Evolutionary conservation across 116 monocot genomes (phyloP).

Genomic region (Zostera marina): DNA sequence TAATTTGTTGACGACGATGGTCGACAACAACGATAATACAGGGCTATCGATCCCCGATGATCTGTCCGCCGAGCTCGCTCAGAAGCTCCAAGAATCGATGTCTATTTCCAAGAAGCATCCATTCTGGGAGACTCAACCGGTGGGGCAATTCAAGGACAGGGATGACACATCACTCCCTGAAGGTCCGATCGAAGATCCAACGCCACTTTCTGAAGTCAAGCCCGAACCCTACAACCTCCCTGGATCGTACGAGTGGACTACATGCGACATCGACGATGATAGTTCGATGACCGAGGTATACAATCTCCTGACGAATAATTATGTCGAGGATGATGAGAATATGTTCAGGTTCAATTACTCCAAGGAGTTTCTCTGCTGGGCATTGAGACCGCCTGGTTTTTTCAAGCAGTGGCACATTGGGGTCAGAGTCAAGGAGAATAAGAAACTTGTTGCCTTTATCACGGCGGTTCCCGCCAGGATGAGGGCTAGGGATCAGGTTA

Average conservation of each 20-base stretch:
- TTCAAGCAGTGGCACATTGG: slow-evolving; percentile 58
- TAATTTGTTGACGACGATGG: too few species aligned
- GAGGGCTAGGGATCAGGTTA: slow-evolving; percentile 24
- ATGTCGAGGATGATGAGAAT: slow-evolving; percentile 58
- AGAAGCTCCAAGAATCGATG: slow-evolving; percentile 8
- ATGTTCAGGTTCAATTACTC: slow-evolving; percentile 79
- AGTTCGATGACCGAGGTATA: slow-evolving; percentile 36
- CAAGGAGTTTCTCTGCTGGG: slow-evolving; percentile 50
- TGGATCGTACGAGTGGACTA: slow-evolving; percentile 51
- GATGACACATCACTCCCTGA: slow-evolving; percentile 29
- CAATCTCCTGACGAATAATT: slow-evolving; percentile 41
- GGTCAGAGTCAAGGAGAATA: slow-evolving; percentile 28
- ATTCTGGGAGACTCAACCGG: slow-evolving; percentile 87
- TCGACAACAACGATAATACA: too few species aligned
- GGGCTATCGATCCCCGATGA: too few species aligned
- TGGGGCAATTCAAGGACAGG: slow-evolving; percentile 52
- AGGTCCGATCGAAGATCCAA: slow-evolving; percentile 49
- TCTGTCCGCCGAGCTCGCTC: neutral
- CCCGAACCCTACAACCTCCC: slow-evolving; percentile 54
- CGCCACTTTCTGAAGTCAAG: slow-evolving; percentile 38
- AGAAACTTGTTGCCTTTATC: slow-evolving; percentile 74
- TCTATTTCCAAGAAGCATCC: slow-evolving; percentile 22
- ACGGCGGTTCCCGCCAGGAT: slow-evolving; percentile 47
- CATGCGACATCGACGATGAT: slow-evolving; percentile 45
- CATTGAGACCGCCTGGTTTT: slow-evolving; percentile 37